Conservation (phyloP, 23 red algal genomes). For the Gracilaria gracilis region DNA sequence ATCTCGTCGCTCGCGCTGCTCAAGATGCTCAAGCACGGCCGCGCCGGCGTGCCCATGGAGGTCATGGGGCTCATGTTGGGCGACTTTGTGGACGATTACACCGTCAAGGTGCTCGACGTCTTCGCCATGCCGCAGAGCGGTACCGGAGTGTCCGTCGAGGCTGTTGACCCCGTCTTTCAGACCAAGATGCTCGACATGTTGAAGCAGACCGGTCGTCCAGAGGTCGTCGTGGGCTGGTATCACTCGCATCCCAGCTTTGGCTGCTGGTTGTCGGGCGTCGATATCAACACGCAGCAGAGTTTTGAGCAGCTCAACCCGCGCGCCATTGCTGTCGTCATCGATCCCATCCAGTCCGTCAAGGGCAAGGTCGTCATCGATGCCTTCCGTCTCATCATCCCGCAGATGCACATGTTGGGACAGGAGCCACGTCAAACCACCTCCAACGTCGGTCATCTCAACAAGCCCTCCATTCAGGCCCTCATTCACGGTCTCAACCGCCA, state of each 20-base stretch:
- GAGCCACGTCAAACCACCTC: slow-evolving; percentile 99
- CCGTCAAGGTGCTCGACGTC: slow-evolving; percentile 97
- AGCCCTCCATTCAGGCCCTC: slow-evolving; percentile 98
- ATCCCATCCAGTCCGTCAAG: slow-evolving; percentile 97
- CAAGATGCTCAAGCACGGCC: slow-evolving; percentile 99
- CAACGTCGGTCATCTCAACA: slow-evolving; percentile 95
- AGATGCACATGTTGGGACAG: slow-evolving; percentile 88
- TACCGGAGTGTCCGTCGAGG: slow-evolving; percentile 97
- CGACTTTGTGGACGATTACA: slow-evolving; percentile 99
- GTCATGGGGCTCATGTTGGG: slow-evolving; percentile 99
- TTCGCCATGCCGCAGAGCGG: slow-evolving; percentile 99
- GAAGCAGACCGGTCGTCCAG: slow-evolving; percentile 95
- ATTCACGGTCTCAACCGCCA: slow-evolving; percentile 99
- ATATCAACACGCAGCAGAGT: slow-evolving; percentile 98
- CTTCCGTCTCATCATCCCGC: slow-evolving; percentile 93
- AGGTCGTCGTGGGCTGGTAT: slow-evolving; percentile 99
- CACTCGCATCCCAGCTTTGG: slow-evolving; percentile 99
- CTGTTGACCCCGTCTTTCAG: slow-evolving; percentile 97
- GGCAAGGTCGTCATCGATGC: slow-evolving; percentile 99
- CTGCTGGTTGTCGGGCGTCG: slow-evolving; percentile 99
- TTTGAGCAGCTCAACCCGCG: slow-evolving; percentile 98
- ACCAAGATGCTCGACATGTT: slow-evolving; percentile 99
- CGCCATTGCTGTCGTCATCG: slow-evolving; percentile 96
- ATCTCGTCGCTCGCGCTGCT: slow-evolving; percentile 98
- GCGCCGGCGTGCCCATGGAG: slow-evolving; percentile 99